A percentile compares a stretch with the other conserved stretches of the same genome.
Evolutionary conservation across 2,329 filamentous ascomycete genomes (phyloP).

Genomic region (Neonectria hederae): DNA sequence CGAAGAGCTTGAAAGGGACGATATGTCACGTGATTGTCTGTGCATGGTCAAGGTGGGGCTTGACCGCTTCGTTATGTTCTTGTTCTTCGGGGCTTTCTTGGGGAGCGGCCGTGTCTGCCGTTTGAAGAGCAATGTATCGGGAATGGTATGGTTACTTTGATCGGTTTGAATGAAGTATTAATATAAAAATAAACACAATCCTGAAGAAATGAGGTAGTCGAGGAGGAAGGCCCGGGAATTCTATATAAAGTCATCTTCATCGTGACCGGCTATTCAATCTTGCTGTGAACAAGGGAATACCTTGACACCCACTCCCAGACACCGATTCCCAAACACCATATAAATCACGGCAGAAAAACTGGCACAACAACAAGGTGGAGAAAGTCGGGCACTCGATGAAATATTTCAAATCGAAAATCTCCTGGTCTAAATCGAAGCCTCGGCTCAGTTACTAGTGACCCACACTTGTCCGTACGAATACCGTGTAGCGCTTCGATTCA

Average conservation of each 20-base stretch:
- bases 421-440: constrained; percentile 6
- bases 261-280: too few relatives aligned
- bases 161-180: background rate
- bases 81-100: background rate
- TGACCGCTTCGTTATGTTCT: constrained; percentile 2
- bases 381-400: background rate
- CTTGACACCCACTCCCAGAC: too few relatives aligned
- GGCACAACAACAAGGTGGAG: too few relatives aligned
- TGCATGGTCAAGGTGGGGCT: background rate
- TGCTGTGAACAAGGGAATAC: too few relatives aligned
- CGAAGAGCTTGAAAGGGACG: constrained; percentile 27
- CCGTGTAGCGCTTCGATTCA: background rate
- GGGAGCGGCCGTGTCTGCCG: background rate
- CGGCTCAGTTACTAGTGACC: constrained; percentile 1
- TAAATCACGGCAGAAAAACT: too few relatives aligned
- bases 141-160: background rate
- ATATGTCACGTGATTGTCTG: constrained; percentile 30
- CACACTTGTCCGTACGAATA: background rate
- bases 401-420: background rate
- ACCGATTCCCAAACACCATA: too few relatives aligned
- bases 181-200: background rate
- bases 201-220: too few relatives aligned
- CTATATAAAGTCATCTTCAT: background rate
- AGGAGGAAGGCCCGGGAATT: background rate
- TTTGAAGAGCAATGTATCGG: background rate